A percentile compares a stretch with the other conserved stretches of the same genome.
Evolutionary conservation across 139 green algal genomes (phyloP).

Genomic region (Coelastrella sp.): DNA sequence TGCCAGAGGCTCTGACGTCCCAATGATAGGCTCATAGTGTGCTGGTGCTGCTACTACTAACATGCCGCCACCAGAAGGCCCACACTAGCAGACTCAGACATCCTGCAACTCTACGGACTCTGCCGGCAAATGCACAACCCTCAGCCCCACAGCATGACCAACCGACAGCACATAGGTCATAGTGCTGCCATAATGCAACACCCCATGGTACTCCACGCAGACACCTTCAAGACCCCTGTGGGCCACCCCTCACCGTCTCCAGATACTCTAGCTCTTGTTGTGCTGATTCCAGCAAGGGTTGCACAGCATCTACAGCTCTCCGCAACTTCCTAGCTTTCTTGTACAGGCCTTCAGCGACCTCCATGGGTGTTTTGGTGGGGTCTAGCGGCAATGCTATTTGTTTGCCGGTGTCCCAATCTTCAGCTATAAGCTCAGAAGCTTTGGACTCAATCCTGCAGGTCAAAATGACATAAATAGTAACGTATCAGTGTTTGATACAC

Average conservation of each 20-base stretch:
- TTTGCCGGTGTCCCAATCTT: slow-evolving; percentile 90
- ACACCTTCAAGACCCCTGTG: background rate
- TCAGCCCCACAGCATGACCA: background rate
- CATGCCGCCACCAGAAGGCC: too few relatives aligned
- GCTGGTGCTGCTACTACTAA: too few relatives aligned
- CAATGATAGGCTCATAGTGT: too few relatives aligned
- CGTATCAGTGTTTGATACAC: too few relatives aligned
- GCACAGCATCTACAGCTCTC: slow-evolving; percentile 67
- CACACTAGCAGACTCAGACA: too few relatives aligned
- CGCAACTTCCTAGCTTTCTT: slow-evolving; percentile 50
- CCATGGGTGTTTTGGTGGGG: slow-evolving; percentile 61
- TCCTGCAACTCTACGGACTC: too few relatives aligned
- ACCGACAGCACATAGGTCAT: background rate
- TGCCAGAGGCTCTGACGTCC: too few relatives aligned
- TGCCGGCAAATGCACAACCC: background rate
- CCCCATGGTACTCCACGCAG: background rate
- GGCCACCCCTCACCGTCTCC: slow-evolving; percentile 48
- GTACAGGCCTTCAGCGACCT: slow-evolving; percentile 78
- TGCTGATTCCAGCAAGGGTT: slow-evolving; percentile 76
- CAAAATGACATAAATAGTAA: background rate
- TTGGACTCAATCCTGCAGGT: slow-evolving; percentile 39
- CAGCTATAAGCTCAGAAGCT: slow-evolving; percentile 59
- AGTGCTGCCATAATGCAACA: background rate
- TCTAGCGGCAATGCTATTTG: slow-evolving; percentile 72
- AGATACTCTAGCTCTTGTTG: slow-evolving; percentile 72